These are phyloP conservation scores for Colletotrichum sp. DNA, from an alignment of 2,329 filamentous ascomycete species.

Conservation along the genomic window DNA sequence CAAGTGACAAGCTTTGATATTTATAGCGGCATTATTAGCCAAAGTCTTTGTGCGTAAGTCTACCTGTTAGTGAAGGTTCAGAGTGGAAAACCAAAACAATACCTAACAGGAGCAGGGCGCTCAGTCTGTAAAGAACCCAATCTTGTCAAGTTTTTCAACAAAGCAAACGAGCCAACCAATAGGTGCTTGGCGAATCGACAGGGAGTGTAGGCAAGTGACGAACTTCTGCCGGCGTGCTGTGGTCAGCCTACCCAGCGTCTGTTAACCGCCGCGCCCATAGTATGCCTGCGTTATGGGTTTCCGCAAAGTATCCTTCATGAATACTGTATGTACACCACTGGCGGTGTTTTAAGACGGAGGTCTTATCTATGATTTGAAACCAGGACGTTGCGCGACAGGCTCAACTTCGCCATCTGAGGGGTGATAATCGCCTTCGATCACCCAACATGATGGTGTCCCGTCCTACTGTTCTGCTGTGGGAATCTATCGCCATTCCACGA, in stretches of 20 bases:
- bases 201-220: too few species aligned
- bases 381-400: background rate
- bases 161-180: background rate
- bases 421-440: background rate
- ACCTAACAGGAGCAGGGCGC: background rate
- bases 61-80: background rate
- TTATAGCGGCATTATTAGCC: background rate
- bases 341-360: background rate
- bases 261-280: background rate
- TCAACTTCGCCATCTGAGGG: background rate
- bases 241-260: background rate
- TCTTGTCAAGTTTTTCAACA: background rate
- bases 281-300: too few species aligned
- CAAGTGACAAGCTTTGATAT: background rate
- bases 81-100: fast-evolving
- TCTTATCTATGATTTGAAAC: too few species aligned
- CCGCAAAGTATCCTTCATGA: too few species aligned
- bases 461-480: background rate
- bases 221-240: background rate
- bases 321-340: background rate
- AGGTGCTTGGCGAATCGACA: too few species aligned
- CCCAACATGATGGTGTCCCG: too few species aligned
- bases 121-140: background rate
- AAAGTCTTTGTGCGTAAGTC: background rate
- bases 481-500: background rate